Percentiles rank a stretch among this genome's conserved stretches.
Evolutionary conservation across 2,329 filamentous ascomycete genomes (phyloP).

Genomic region (Pezicula rhizophila): DNA sequence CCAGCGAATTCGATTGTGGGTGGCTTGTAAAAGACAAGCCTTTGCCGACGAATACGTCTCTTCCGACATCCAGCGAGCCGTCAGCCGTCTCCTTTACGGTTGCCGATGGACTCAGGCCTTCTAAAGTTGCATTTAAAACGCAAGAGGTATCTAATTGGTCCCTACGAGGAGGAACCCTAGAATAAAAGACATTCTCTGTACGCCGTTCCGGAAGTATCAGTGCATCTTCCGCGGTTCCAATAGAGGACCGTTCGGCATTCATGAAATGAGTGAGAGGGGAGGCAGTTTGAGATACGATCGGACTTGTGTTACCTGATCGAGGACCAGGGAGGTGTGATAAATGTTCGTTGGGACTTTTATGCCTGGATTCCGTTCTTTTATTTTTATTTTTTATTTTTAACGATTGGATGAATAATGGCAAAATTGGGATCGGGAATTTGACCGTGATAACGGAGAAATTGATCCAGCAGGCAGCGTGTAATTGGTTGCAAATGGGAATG

Average conservation of each 20-base stretch:
- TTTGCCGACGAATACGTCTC: conserved; percentile 8
- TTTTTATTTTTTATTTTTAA: background rate
- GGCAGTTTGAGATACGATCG: background rate
- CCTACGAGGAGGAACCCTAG: background rate
- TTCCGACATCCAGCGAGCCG: conserved; percentile 18
- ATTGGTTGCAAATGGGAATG: background rate
- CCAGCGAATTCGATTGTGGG: conserved; percentile 21
- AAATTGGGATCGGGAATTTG: background rate
- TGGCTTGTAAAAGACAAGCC: conserved; percentile 21
- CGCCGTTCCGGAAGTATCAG: background rate
- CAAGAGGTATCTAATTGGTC: background rate
- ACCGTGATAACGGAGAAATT: background rate
- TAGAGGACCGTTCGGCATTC: background rate
- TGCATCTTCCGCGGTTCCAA: background rate
- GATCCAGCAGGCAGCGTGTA: background rate
- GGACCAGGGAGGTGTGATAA: background rate
- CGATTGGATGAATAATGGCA: background rate
- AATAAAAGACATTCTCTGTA: conserved; percentile 1
- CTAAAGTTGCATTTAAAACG: conserved; percentile 10
- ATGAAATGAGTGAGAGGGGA: background rate
- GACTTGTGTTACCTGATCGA: background rate
- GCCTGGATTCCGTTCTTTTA: background rate
- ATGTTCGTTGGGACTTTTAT: background rate
- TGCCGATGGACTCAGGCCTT: conserved; percentile 11
- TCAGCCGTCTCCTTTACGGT: conserved; percentile 12